Evolutionary conservation across 805 yeast genomes (phyloP), one percentile per base, ranked within the genome.

Genomic region (Candida vaughaniae): DNA sequence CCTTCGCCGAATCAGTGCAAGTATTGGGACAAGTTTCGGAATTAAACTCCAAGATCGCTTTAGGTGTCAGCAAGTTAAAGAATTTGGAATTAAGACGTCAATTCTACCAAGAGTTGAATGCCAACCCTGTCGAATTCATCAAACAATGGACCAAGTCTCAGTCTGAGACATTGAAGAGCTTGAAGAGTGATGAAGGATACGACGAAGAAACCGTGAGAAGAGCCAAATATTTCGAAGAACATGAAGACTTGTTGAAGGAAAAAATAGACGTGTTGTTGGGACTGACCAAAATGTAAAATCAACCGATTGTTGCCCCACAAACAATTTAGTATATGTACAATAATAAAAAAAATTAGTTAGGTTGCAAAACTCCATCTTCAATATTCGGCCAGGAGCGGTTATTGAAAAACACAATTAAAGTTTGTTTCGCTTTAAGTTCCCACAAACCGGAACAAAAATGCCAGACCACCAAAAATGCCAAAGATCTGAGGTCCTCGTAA

Each of bases 161-260:
- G 58, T 71, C 88, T 11, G 86, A 88, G 42, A 85, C 91, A 32
- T 71, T 93, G 53, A 89, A 85, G 62, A 85, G 91, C 10, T 71
- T 93, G 46, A 77, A 88, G 42, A 89, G 95, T 47, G 98, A 93
- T 46, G 93, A 85, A 50, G 91, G 90, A 7, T 85, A 81, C 61
- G 82, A 81, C 55, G 97, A 91, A 63, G 97, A 90, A 55, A 70
- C 77, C 15, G 95, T 88, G 4, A 79, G 99, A 65, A 77, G 84
- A 51, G 78, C 96, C 3, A 79, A 80, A 12, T 93, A 83, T 61
- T 93, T 65, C 43, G 77, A 80, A 29, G 90, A 87, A 51, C 87
- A 86, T 43, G 71, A 68, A 47, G 58, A 58, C 19, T 66, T 85
- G 49, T 67, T 93, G 38, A 75, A 77, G 43, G 93, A 89, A 50